Percentiles rank a stretch among this genome's conserved stretches.
phyloP scores from a whole-genome alignment of 2,329 filamentous ascomycete species.

The Tolypocladium amazonense region DNA sequence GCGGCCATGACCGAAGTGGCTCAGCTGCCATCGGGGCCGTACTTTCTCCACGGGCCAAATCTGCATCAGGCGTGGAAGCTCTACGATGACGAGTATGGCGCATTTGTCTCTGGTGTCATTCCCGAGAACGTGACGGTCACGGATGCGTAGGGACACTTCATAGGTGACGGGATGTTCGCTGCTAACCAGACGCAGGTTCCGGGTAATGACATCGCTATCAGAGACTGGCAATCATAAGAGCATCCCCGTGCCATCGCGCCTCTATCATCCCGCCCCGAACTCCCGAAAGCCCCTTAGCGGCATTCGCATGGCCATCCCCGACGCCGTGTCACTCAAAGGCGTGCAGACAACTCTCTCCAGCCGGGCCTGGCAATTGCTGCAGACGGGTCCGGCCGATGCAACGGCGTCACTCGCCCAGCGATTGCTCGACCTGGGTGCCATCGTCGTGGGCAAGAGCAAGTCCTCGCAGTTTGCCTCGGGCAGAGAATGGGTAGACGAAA shows the following conservation, averaged over 20 bases:
- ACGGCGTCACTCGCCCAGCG: constrained; percentile 41
- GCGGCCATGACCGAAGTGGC: constrained; percentile 6
- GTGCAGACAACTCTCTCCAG: constrained; percentile 46
- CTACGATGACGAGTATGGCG: constrained; percentile 25
- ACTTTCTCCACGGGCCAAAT: constrained; percentile 29
- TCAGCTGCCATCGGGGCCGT: constrained; percentile 26
- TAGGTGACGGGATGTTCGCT: no score
- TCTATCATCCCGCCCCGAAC: constrained; percentile 19
- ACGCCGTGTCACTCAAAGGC: constrained; percentile 29
- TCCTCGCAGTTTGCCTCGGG: constrained; percentile 34
- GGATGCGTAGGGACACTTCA: not conserved
- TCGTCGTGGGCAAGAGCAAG: constrained; percentile 43
- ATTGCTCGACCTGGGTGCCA: constrained; percentile 49
- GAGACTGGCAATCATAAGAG: constrained; percentile 14
- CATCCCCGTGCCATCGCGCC: constrained; percentile 26
- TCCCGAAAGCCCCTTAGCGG: constrained; percentile 23
- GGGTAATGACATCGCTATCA: constrained; percentile 16
- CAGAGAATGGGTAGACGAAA: constrained; percentile 29
- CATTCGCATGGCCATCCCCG: constrained; percentile 23
- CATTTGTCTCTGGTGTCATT: constrained; percentile 26
- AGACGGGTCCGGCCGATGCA: constrained; percentile 26
- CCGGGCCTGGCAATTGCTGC: constrained; percentile 44
- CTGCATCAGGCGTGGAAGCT: constrained; percentile 29
- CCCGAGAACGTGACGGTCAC: constrained; percentile 15
- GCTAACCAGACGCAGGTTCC: constrained; percentile 14